phyloP scores from a whole-genome alignment of 2,329 filamentous ascomycete genomes.

The Plenodomus tracheiphilus region DNA sequence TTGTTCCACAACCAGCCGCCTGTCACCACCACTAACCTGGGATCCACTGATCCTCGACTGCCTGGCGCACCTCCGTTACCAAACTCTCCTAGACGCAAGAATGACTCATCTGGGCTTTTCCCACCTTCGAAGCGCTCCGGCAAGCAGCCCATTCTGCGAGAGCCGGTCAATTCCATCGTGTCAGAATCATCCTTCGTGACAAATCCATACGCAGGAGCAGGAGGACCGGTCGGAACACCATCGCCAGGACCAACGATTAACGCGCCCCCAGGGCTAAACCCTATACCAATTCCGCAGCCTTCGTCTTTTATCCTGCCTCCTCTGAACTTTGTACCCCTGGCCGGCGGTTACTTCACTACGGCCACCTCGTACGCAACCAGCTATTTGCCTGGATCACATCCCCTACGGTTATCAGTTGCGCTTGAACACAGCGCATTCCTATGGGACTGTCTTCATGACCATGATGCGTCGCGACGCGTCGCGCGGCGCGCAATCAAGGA shows the following conservation, averaged over 20 bases:
- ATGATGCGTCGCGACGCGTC: slow-evolving; percentile 72
- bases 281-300: slow-evolving; percentile 47
- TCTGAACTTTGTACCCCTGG: slow-evolving; percentile 79
- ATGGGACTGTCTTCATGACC: slow-evolving; percentile 88
- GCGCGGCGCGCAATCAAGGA: slow-evolving; percentile 84
- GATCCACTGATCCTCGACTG: slow-evolving; percentile 32
- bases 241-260: slow-evolving; percentile 47
- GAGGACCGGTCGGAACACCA: slow-evolving; percentile 46
- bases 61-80: slow-evolving; percentile 28
- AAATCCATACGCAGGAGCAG: slow-evolving; percentile 50
- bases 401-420: slow-evolving; percentile 83
- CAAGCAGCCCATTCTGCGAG: slow-evolving; percentile 49
- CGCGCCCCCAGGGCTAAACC: slow-evolving; percentile 51
- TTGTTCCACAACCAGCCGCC: slow-evolving; percentile 91
- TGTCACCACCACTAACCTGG: slow-evolving; percentile 53
- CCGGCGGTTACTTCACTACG: slow-evolving; percentile 77
- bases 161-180: slow-evolving; percentile 53
- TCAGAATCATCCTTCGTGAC: slow-evolving; percentile 57
- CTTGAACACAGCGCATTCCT: slow-evolving; percentile 92
- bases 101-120: slow-evolving; percentile 28
- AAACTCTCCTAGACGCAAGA: slow-evolving; percentile 27
- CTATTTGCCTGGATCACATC: slow-evolving; percentile 84
- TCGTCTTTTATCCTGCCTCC: slow-evolving; percentile 79
- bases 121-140: slow-evolving; percentile 39
- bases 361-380: slow-evolving; percentile 74